Percentiles rank a stretch among this genome's conserved stretches.
Evolutionary conservation across 345 rosid species (phyloP).

Genomic region (Rhizophora mangle): DNA sequence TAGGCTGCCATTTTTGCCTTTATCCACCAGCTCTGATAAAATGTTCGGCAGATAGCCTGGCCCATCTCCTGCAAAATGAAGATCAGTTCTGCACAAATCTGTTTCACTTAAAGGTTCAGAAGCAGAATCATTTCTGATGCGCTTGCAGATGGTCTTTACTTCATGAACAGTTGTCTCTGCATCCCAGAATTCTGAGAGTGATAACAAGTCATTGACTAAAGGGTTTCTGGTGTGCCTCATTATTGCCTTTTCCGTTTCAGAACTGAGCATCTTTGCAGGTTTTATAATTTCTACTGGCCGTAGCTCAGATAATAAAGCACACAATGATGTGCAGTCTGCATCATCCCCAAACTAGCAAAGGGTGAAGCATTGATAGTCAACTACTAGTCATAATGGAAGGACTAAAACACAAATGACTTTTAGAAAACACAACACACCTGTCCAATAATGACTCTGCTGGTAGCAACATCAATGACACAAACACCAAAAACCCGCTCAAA

Average conservation of each 20-base stretch:
- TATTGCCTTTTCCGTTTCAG: slow-evolving; percentile 71
- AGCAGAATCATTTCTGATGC: slow-evolving; percentile 35
- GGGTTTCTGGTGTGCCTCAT: slow-evolving; percentile 83
- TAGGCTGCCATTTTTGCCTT: slow-evolving; percentile 49
- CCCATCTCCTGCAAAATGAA: slow-evolving; percentile 28
- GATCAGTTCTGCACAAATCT: slow-evolving; percentile 26
- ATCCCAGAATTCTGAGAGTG: slow-evolving; percentile 83
- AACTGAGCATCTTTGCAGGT: slow-evolving; percentile 64
- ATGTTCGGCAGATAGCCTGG: slow-evolving; percentile 48
- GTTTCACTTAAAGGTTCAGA: slow-evolving; percentile 33
- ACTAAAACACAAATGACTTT: background rate
- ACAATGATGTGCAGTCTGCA: slow-evolving; percentile 69
- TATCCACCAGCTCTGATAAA: slow-evolving; percentile 50
- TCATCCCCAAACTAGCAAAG: slow-evolving; percentile 75
- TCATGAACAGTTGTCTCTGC: slow-evolving; percentile 69
- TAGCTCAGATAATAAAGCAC: slow-evolving; percentile 73
- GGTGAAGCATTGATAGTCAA: slow-evolving; percentile 10
- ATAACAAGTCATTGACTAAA: slow-evolving; percentile 76
- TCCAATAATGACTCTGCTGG: slow-evolving; percentile 78
- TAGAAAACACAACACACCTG: slow-evolving; percentile 50
- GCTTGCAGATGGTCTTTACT: slow-evolving; percentile 49
- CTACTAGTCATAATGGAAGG: slow-evolving; percentile 4
- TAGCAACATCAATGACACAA: slow-evolving; percentile 85
- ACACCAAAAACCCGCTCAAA: slow-evolving; percentile 59
- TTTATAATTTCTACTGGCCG: slow-evolving; percentile 95